These are phyloP conservation scores for Echeveria elegans DNA, from an alignment of 164 flowering plant genomes.

Conservation along the genomic window DNA sequence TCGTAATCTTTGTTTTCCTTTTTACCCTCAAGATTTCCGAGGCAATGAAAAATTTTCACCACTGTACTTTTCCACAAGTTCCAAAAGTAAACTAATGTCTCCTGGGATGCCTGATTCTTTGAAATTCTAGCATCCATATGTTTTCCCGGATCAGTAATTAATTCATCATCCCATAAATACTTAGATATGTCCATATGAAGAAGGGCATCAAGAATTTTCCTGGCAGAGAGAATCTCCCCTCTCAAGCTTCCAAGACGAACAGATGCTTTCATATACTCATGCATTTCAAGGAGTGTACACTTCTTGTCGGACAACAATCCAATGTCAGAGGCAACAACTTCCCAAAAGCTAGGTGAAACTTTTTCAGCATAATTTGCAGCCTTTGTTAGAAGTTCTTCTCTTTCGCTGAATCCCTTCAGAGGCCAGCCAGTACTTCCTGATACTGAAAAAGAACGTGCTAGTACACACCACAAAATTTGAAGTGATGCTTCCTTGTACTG, in stretches of 20 bases:
- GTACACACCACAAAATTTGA: constrained; percentile 28
- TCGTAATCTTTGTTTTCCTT: constrained; percentile 7
- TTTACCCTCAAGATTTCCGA: constrained; percentile 15
- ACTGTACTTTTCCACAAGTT: constrained; percentile 28
- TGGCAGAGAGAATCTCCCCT: constrained; percentile 31
- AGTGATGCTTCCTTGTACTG: constrained; percentile 29
- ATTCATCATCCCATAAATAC: constrained; percentile 27
- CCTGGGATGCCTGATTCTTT: constrained; percentile 21
- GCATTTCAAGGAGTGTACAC: constrained; percentile 18
- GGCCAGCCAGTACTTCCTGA: constrained; percentile 48
- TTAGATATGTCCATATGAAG: constrained; percentile 20
- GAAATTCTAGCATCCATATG: constrained; percentile 15
- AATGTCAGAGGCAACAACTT: constrained; percentile 26
- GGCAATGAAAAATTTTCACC: constrained; percentile 19
- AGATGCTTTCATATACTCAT: constrained; percentile 20
- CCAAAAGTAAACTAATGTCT: constrained; percentile 42
- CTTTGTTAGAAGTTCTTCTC: constrained; percentile 29
- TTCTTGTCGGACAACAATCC: constrained; percentile 23
- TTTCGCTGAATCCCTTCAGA: constrained; percentile 25
- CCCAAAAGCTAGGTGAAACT: constrained; percentile 17
- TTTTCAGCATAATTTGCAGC: constrained; percentile 25
- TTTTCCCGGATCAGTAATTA: constrained; percentile 14
- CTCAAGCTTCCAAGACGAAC: constrained; percentile 17
- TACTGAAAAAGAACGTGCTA: constrained; percentile 36
- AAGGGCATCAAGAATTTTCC: constrained; percentile 44